Evolutionary conservation across 108 stramenopile species (phyloP).

Genomic region (Stephanodiscus triporus): DNA sequence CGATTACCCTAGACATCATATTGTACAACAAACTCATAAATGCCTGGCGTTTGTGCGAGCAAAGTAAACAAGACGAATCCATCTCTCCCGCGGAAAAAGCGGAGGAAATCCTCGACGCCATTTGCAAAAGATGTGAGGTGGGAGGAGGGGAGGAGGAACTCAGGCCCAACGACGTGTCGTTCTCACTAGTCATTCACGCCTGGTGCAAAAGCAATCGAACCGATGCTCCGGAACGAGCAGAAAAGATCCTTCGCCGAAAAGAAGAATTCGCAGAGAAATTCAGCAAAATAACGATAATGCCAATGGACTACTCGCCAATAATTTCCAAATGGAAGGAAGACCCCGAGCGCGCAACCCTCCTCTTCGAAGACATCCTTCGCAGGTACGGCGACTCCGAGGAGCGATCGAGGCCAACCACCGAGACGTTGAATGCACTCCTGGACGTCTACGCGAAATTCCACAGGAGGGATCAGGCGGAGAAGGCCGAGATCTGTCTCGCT

Average conservation of each 20-base stretch:
- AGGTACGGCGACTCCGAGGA: constrained; percentile 9
- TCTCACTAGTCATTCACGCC: constrained; percentile 36
- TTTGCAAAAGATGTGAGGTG: constrained; percentile 20
- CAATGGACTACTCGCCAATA: constrained; percentile 26
- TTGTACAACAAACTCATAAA: constrained; percentile 42
- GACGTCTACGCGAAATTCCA: constrained; percentile 43
- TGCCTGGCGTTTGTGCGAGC: constrained; percentile 42
- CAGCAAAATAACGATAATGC: constrained; percentile 11
- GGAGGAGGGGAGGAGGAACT: constrained; percentile 14
- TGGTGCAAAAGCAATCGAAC: constrained; percentile 38
- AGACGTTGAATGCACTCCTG: constrained; percentile 38
- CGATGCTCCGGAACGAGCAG: constrained; percentile 39
- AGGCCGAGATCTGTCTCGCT: constrained; percentile 25
- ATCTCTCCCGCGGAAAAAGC: constrained; percentile 33
- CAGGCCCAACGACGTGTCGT: constrained; percentile 37
- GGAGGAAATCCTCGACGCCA: constrained; percentile 27
- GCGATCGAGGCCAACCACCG: constrained; percentile 20
- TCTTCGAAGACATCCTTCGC: constrained; percentile 38
- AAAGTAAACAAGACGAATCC: constrained; percentile 3
- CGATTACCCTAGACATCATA: constrained; percentile 20
- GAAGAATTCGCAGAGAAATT: constrained; percentile 29
- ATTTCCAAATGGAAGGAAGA: constrained; percentile 45
- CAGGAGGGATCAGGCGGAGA: constrained; percentile 21
- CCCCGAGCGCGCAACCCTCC: constrained; percentile 30
- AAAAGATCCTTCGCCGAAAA: constrained; percentile 33